Evolutionary conservation across 1,284 basidiomycete species (phyloP).

Genomic region (Vanrija sp.): DNA sequence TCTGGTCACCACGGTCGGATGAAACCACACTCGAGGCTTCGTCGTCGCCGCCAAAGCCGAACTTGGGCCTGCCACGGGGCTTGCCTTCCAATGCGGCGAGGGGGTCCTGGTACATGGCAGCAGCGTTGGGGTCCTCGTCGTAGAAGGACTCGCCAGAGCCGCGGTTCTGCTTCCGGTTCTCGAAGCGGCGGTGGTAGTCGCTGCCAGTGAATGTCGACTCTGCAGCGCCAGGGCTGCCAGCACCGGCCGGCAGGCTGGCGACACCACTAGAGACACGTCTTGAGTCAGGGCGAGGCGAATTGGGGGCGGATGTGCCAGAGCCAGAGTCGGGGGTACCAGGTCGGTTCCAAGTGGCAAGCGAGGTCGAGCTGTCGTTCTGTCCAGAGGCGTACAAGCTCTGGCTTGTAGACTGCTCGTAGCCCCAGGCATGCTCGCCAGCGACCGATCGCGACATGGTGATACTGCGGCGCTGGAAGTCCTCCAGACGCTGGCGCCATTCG

Average conservation of each 20-base stretch:
- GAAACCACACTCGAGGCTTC: slow-evolving; percentile 54
- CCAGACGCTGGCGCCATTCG: slow-evolving; percentile 89
- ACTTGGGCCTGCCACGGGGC: slow-evolving; percentile 46
- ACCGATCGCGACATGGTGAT: slow-evolving; percentile 65
- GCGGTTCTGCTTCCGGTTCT: slow-evolving; percentile 30
- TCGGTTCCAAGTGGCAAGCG: slow-evolving; percentile 40
- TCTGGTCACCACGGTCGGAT: slow-evolving; percentile 43
- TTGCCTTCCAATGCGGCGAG: slow-evolving; percentile 22
- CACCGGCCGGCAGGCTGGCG: slow-evolving; percentile 8
- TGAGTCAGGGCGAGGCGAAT: slow-evolving; percentile 9
- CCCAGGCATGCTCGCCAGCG: slow-evolving; percentile 71
- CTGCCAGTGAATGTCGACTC: neutral
- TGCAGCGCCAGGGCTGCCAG: neutral
- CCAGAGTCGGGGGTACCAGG: slow-evolving; percentile 40
- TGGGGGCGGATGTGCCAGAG: slow-evolving; percentile 10
- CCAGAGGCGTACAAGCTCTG: neutral
- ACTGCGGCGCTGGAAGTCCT: slow-evolving; percentile 85
- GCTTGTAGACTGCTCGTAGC: slow-evolving; percentile 40
- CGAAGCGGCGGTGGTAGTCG: slow-evolving; percentile 45
- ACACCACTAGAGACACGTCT: slow-evolving; percentile 8
- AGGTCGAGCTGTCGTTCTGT: slow-evolving; percentile 26
- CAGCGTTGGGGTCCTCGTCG: slow-evolving; percentile 46
- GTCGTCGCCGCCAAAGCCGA: slow-evolving; percentile 56
- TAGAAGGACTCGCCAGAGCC: slow-evolving; percentile 48
- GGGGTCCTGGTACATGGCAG: slow-evolving; percentile 28